Evolutionary conservation across 1,284 basidiomycete genomes (phyloP), one percentile per base, ranked within the genome.

Genomic region (Leccinum pallidistipes): DNA sequence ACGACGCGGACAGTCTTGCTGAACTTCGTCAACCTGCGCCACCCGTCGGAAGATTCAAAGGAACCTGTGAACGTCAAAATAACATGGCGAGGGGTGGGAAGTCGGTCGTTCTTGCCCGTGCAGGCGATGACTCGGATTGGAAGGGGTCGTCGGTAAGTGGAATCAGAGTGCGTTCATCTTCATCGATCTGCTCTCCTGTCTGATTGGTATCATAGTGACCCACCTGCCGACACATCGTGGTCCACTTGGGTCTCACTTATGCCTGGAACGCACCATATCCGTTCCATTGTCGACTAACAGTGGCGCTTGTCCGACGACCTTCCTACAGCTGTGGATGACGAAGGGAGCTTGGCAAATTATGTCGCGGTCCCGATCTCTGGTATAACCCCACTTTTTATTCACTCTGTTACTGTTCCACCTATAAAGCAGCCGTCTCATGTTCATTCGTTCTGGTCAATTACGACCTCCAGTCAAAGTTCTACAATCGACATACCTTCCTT

Each of bases 301-400:
- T 95, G 91, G 89, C 86, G 90, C 62, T 80, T 88, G 12, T 83
- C 88, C 5, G 83, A 88, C 60, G 88, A 95, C 65, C 83, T 97
- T 24, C 91, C 95, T 7, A 92, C 93, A 1, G 94, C 96, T 1
- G 94, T 95, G 32, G 96, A 98, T 73, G 94, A 95, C 68, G 93
- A 97, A 70, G 97, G 97, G 36, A 92, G 92, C 38, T 81, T 99
- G 57, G 95, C 97, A 66, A 99, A 99, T 79, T 98, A 97, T 75
- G 87, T 98, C 62, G 87, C 29, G 29, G 29, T 84, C 40, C 69
- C 77, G 4, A 72, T 74, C 47, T 75, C 77, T 49, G 73, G 76
- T 12, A 68, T 73, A 56, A 73, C 77, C 1, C 76, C 76, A 0
- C 73, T 73, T 59, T 65, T 65, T 40, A 57, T 61, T 9, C 18